phyloP scores from a whole-genome alignment of 345 rosid species.

The Gossypium anomalum region DNA sequence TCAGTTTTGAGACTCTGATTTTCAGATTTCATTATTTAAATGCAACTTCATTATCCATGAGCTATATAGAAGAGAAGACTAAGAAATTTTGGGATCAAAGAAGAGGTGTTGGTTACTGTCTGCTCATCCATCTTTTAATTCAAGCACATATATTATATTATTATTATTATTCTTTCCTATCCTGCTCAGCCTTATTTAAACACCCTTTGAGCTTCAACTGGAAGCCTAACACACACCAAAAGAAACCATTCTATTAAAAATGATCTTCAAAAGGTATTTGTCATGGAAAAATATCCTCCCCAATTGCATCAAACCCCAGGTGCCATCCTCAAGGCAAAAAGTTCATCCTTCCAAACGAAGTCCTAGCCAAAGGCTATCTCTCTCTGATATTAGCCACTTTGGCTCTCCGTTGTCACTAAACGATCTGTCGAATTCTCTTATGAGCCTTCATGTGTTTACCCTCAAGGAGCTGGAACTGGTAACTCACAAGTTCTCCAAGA shows the following conservation, averaged over 20 bases:
- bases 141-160: not conserved
- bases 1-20: not conserved
- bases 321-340: not conserved
- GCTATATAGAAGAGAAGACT: not conserved
- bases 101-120: conserved; percentile 3
- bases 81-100: not conserved
- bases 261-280: conserved; percentile 2
- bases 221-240: not conserved
- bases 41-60: not conserved
- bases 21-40: not conserved
- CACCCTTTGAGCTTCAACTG: not conserved
- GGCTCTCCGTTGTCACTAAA: conserved; percentile 31
- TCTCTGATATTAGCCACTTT: conserved; percentile 45
- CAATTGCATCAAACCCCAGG: conserved; percentile 7
- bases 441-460: conserved; percentile 49
- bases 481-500: conserved; percentile 36
- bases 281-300: conserved; percentile 10
- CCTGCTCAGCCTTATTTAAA: conserved; percentile 10
- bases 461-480: conserved; percentile 39
- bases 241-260: not conserved
- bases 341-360: conserved; percentile 13
- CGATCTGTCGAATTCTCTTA: conserved; percentile 37
- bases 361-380: conserved; percentile 36
- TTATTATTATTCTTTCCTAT: not conserved
- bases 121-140: not conserved